Base-by-base conservation (phyloP, 2,329 filamentous ascomycete genomes). In the Phyllosticta citribraziliensis region DNA sequence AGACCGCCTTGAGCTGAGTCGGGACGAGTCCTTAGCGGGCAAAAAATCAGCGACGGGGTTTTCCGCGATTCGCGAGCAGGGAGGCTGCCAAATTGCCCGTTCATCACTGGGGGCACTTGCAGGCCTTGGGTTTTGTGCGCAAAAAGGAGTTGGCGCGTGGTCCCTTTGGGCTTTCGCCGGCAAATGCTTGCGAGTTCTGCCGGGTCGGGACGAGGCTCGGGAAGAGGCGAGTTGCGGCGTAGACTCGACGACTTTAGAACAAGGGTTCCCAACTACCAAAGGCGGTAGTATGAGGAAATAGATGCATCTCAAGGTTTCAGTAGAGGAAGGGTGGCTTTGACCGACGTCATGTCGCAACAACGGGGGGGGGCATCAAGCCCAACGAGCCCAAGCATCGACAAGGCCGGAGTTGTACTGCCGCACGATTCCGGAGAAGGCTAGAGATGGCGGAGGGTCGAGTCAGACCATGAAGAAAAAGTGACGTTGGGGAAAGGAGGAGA, bases 401-500 rank as follows among this genome's bases (percentile, higher is more conserved):
- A 47, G 40, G 6, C 40, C 14, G 14, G 40, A 47, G 1, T 14
- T 14, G 35, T 47, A 8, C 35, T 47, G 40, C 40, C 40, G 40
- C 40, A 47, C 40, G 40, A 47, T 8, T 47, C 40, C 40, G 4
- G 40, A 47, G 3, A 6, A 17, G 17, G 40, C 17, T 47, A 47
- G 40, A 47, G 4, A n/a, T 19, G 40, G 40, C 40, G 14, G 40
- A 6, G 17, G 40, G 40, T n/a, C 40, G 40, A 60, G 58, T 60
- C 40, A 58, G 17, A 20, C 27, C 8, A 17, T 19, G 50, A 19
- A 22, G 11, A 10, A 22, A n/a, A 55, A 22, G 52, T 55, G 40
- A 47, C 40, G 40, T 47, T 47, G 40, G 58, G 35, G 58, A 51
- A 56, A 55, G 33, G 58, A 56, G 50, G 33, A 35, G 24, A 53